Percentiles rank a stretch among this genome's conserved stretches.
Conservation (phyloP, 2,329 filamentous ascomycete species). For the Calonectria crousiana region DNA sequence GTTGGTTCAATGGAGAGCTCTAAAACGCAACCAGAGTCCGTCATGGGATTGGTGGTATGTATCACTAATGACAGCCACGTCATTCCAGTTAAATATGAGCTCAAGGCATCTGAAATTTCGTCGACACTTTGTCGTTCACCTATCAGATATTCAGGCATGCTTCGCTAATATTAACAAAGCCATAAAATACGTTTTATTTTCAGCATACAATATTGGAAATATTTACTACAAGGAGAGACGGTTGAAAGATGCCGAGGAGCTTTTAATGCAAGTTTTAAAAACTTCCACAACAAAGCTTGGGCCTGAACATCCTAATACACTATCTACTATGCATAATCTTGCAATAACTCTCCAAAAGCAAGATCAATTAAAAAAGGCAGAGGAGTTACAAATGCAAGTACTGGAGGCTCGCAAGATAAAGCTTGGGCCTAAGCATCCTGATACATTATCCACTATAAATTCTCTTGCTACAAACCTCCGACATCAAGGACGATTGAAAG, state of each 20-base stretch:
- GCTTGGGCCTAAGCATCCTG: too few relatives aligned
- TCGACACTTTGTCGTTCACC: neutral
- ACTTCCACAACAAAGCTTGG: neutral
- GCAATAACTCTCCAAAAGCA: too few relatives aligned
- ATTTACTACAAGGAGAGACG: neutral
- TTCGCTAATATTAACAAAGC: neutral
- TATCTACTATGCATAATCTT: too few relatives aligned
- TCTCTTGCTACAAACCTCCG: too few relatives aligned
- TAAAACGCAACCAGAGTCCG: neutral
- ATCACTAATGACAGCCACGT: neutral
- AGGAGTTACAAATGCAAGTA: too few relatives aligned
- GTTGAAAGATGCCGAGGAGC: neutral
- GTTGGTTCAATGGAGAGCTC: neutral
- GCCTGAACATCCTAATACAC: too few relatives aligned
- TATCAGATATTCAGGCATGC: neutral
- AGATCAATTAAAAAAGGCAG: too few relatives aligned
- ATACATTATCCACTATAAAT: too few relatives aligned
- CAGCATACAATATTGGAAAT: neutral
- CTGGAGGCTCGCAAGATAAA: too few relatives aligned
- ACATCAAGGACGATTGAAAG: too few relatives aligned
- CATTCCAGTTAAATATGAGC: neutral
- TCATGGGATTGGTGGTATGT: neutral
- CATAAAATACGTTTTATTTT: neutral
- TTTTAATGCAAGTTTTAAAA: neutral
- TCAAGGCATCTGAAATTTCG: neutral